Percentiles rank a stretch among this genome's conserved stretches.
phyloP scores from a whole-genome alignment of 352 stramenopile genomes.

The Phytophthora pluvialis region DNA sequence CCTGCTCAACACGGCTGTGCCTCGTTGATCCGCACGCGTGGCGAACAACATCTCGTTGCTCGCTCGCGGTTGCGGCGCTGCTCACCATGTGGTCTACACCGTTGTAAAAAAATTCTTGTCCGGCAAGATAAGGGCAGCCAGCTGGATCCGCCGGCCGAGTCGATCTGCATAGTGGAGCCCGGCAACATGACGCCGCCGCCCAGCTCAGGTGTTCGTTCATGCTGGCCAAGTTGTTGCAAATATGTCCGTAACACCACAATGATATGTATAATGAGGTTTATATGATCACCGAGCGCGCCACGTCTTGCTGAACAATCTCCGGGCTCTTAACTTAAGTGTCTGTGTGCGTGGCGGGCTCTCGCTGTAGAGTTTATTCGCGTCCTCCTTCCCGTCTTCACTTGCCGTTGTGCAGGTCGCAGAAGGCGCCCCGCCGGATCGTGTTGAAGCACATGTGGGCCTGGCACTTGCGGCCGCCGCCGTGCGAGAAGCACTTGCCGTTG shows the following conservation, averaged over 20 bases:
- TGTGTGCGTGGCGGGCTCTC: slow-evolving; percentile 19
- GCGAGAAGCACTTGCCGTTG: slow-evolving; percentile 84
- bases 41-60: slow-evolving; percentile 15
- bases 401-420: slow-evolving; percentile 61
- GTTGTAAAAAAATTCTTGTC: slow-evolving; percentile 38
- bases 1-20: background rate
- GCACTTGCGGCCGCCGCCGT: slow-evolving; percentile 77
- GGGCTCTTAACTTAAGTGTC: slow-evolving; percentile 40
- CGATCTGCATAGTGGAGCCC: too few relatives aligned
- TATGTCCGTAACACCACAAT: slow-evolving; percentile 11
- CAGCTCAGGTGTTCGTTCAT: slow-evolving; percentile 1
- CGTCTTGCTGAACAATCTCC: slow-evolving; percentile 34
- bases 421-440: slow-evolving; percentile 68
- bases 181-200: background rate
- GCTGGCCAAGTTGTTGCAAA: background rate
- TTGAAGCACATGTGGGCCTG: slow-evolving; percentile 68
- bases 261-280: slow-evolving; percentile 17
- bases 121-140: slow-evolving; percentile 10
- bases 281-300: slow-evolving; percentile 21
- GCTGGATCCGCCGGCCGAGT: background rate
- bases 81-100: slow-evolving; percentile 30
- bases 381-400: slow-evolving; percentile 14
- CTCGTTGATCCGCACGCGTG: background rate
- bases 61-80: slow-evolving; percentile 20
- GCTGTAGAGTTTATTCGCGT: background rate